Evolutionary conservation across 768 basidiomycete species (phyloP).

Genomic region (Mycena polygramma): DNA sequence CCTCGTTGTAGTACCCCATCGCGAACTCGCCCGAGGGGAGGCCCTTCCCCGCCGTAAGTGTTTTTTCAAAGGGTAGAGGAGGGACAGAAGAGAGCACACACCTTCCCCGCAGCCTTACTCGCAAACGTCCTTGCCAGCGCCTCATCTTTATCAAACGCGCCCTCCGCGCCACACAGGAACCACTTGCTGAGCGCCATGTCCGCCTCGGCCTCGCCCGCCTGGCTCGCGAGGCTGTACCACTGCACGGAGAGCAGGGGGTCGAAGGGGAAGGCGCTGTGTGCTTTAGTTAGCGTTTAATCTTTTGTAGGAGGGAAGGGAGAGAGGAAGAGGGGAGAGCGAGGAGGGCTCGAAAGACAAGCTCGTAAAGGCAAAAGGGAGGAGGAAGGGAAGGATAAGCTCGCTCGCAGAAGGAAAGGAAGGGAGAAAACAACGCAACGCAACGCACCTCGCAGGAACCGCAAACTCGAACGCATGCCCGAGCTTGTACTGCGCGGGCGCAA

Average conservation of each 20-base stretch:
- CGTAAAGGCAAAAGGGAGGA: not conserved
- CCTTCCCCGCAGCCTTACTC: slow-evolving; percentile 84
- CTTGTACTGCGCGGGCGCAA: slow-evolving; percentile 92
- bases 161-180: slow-evolving; percentile 88
- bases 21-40: slow-evolving; percentile 92
- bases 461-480: slow-evolving; percentile 94
- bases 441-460: slow-evolving; percentile 71
- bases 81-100: no score
- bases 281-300: not conserved
- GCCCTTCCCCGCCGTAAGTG: slow-evolving; percentile 76
- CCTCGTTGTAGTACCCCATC: slow-evolving; percentile 95
- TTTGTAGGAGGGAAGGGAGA: no score
- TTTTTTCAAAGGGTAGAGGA: no score
- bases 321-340: no score
- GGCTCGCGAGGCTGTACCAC: slow-evolving; percentile 87
- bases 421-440: no score
- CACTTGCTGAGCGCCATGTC: slow-evolving; percentile 98
- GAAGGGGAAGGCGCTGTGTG: slow-evolving; percentile 68
- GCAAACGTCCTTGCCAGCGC: slow-evolving; percentile 89
- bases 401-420: not conserved
- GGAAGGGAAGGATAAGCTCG: no score
- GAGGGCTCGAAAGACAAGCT: no score
- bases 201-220: slow-evolving; percentile 91
- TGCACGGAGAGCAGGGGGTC: slow-evolving; percentile 92
- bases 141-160: slow-evolving; percentile 86